Evolutionary conservation across 768 basidiomycete species (phyloP).

Genomic region (Lyophyllum semitale): DNA sequence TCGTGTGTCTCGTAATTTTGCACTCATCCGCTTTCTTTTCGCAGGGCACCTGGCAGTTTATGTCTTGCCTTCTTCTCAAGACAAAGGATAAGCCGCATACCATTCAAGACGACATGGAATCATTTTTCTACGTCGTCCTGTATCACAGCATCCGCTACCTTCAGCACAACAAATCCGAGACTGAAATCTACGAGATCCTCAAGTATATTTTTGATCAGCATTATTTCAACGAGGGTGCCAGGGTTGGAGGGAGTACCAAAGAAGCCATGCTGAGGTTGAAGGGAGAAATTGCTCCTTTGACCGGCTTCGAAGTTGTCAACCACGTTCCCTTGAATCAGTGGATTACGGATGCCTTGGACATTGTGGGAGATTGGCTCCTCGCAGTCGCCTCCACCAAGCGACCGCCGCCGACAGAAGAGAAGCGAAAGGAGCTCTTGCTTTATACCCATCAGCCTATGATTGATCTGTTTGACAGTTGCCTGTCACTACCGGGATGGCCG

Average conservation of each 20-base stretch:
- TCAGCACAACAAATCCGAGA: constrained; percentile 7
- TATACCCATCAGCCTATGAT: neutral
- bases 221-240: neutral
- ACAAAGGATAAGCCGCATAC: too few species aligned
- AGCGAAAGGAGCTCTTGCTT: neutral
- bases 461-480: neutral
- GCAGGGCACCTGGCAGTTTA: too few species aligned
- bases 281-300: neutral
- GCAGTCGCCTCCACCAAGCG: neutral
- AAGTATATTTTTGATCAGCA: neutral
- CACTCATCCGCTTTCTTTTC: neutral
- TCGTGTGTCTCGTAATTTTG: neutral
- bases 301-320: neutral
- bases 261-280: neutral
- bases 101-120: constrained; percentile 36
- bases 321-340: neutral
- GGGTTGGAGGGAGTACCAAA: neutral
- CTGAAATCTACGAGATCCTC: neutral
- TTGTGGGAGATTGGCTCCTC: neutral
- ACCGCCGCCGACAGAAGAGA: neutral
- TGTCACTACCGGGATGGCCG: neutral
- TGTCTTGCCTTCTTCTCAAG: constrained; percentile 23
- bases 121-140: constrained; percentile 25
- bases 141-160: constrained; percentile 15
- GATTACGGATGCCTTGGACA: neutral